Base-by-base conservation (phyloP, 352 stramenopile genomes). In the Phytopythium litorale region DNA sequence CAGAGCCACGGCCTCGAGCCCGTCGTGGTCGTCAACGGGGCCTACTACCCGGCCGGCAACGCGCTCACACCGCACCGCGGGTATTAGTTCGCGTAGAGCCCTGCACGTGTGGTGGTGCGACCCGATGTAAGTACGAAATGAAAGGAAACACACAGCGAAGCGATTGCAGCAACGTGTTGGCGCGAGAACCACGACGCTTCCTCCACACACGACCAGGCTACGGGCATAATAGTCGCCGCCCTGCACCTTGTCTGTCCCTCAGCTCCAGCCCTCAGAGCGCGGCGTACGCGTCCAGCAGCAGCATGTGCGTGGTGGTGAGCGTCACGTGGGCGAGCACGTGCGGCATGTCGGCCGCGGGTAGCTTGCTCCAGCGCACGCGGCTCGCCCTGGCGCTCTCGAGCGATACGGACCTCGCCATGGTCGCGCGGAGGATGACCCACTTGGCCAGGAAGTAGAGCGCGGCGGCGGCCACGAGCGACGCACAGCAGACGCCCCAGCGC, bases 41-140 rank as follows among this genome's bases (percentile, higher is more conserved):
- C 62, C 46, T 75, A 73, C 67, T 71, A 73, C 67, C 63, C 70
- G 56, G 57, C 58, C 13, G 63, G 70, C 38, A 63, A 63, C 50
- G 63, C 62, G 28, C 38, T 73, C 45, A 67, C 72, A 38, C 66
- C 69, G n/a, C 67, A 67, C 15, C 59, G 66, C 54, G 69, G 66
- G 60, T 76, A 76, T 46, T n/a, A n/a, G n/a, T n/a, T n/a, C n/a
- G 33, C n/a, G 6, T 58, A 58, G 52, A n/a, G 5, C 5, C 19
- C 28, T 19, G 6, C 49, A 16, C 48, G 48, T 37, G n/a, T 49
- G 43, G 43, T 45, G 13, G 38, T 7, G 38, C 16, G 19, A 1
- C 3, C 38, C 38, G 15, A 45, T 42, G 16, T 19, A n/a, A 45
- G 38, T 32, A 28, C 19, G 11, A 23, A 49, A 49, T 49, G 42